phyloP scores from a whole-genome alignment of 2,329 filamentous ascomycete genomes.

The Diplodia scrobiculata region DNA sequence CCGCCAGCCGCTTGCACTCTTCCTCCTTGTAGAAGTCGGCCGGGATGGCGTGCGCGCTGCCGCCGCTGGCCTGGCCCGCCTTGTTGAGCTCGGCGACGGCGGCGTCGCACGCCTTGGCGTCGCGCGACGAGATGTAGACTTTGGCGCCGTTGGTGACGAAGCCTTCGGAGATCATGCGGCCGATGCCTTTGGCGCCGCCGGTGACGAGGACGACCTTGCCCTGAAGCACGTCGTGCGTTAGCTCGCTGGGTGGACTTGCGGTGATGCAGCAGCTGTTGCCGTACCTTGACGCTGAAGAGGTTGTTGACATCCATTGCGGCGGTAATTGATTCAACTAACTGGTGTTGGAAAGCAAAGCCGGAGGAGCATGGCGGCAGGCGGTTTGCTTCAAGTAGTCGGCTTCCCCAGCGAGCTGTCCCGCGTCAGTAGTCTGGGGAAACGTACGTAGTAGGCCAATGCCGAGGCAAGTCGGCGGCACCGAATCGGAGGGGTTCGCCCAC shows the following conservation, averaged over 20 bases:
- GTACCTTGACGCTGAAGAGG: slow-evolving; percentile 46
- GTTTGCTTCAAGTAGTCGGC: neutral
- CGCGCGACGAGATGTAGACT: slow-evolving; percentile 70
- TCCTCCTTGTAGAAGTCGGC: slow-evolving; percentile 66
- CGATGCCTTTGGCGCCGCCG: slow-evolving; percentile 60
- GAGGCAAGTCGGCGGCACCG: slow-evolving; percentile 23
- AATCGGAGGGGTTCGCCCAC: neutral
- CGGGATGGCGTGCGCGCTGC: slow-evolving; percentile 61
- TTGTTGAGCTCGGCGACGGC: slow-evolving; percentile 61
- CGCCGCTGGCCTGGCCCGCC: slow-evolving; percentile 50
- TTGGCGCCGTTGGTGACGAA: slow-evolving; percentile 66
- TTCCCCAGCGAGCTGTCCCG: neutral
- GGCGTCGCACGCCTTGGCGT: slow-evolving; percentile 62
- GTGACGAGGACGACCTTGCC: slow-evolving; percentile 53
- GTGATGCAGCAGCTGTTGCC: neutral
- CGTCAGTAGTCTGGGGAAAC: slow-evolving; percentile 25
- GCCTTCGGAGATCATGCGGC: slow-evolving; percentile 67
- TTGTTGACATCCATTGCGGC: slow-evolving; percentile 42
- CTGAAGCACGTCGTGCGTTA: slow-evolving; percentile 30
- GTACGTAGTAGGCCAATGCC: slow-evolving; percentile 9
- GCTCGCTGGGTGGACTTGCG: neutral
- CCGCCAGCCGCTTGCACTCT: slow-evolving; percentile 60
- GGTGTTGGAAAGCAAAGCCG: neutral
- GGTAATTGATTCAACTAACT: neutral
- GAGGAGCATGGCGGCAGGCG: slow-evolving; percentile 11